Conservation (phyloP, 345 rosid genomes). For the Populus davidiana region DNA sequence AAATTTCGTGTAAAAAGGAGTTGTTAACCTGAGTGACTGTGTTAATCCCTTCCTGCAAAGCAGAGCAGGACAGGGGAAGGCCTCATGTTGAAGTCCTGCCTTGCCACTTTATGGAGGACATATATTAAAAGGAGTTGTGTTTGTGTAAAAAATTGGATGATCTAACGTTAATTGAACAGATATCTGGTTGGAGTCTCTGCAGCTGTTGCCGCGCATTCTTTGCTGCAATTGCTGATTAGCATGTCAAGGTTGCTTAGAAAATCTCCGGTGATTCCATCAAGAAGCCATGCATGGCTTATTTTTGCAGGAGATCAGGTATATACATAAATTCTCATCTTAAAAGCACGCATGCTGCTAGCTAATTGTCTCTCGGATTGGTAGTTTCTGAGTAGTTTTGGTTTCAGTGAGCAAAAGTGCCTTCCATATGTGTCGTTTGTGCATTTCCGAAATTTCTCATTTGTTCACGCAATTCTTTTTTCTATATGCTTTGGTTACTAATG, state of each 20-base stretch:
- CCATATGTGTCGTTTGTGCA: background rate
- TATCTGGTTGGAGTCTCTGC: slow-evolving; percentile 67
- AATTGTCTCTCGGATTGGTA: background rate
- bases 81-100: background rate
- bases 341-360: background rate
- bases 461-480: background rate
- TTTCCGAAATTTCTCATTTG: background rate
- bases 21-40: background rate
- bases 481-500: background rate
- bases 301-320: slow-evolving; percentile 78
- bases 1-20: background rate
- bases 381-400: background rate
- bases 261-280: slow-evolving; percentile 50
- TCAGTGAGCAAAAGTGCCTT: background rate
- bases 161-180: slow-evolving; percentile 32
- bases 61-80: background rate
- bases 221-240: slow-evolving; percentile 54
- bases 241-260: slow-evolving; percentile 46
- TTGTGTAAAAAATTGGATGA: slow-evolving; percentile 7
- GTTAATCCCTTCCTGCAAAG: background rate
- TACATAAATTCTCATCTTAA: background rate
- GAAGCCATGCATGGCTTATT: slow-evolving; percentile 72
- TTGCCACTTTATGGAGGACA: background rate
- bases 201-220: slow-evolving; percentile 53
- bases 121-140: background rate